Evolutionary conservation across 768 basidiomycete genomes (phyloP).

Genomic region (Lentinula lateritia): DNA sequence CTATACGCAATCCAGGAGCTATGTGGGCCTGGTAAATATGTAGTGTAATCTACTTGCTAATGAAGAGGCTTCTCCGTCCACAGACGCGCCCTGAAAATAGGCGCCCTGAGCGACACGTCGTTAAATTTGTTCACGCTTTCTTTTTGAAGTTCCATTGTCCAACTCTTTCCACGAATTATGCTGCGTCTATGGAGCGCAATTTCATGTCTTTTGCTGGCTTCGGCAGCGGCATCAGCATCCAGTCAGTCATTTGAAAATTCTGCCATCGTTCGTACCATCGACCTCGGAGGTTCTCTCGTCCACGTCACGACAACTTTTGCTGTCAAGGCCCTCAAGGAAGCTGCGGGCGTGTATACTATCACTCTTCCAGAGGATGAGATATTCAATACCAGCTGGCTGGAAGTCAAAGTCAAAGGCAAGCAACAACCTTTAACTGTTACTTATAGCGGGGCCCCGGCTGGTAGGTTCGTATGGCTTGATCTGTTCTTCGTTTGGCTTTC

Average conservation of each 20-base stretch:
- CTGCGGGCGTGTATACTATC: constrained; percentile 60
- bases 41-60: background rate
- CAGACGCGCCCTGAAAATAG: background rate
- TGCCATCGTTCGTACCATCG: constrained; percentile 81
- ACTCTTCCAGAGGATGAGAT: constrained; percentile 61
- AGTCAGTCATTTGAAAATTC: constrained; percentile 77
- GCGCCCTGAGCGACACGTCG: constrained; percentile 16
- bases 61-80: background rate
- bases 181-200: constrained; percentile 41
- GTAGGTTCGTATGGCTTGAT: constrained; percentile 39
- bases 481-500: constrained; percentile 1
- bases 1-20: constrained; percentile 66
- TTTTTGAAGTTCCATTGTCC: background rate
- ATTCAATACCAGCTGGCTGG: constrained; percentile 68
- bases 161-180: constrained; percentile 32
- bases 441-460: constrained; percentile 41
- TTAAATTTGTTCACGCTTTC: background rate
- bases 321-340: constrained; percentile 63
- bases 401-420: constrained; percentile 76
- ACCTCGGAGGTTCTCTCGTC: constrained; percentile 84
- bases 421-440: constrained; percentile 43
- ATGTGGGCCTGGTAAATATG: constrained; percentile 71
- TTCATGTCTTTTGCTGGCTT: constrained; percentile 40
- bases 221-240: constrained; percentile 28
- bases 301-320: constrained; percentile 88